Percentiles rank a stretch among this genome's conserved stretches.
phyloP scores from a whole-genome alignment of 2,329 filamentous ascomycete genomes.

The Trichoderma atroviride region DNA sequence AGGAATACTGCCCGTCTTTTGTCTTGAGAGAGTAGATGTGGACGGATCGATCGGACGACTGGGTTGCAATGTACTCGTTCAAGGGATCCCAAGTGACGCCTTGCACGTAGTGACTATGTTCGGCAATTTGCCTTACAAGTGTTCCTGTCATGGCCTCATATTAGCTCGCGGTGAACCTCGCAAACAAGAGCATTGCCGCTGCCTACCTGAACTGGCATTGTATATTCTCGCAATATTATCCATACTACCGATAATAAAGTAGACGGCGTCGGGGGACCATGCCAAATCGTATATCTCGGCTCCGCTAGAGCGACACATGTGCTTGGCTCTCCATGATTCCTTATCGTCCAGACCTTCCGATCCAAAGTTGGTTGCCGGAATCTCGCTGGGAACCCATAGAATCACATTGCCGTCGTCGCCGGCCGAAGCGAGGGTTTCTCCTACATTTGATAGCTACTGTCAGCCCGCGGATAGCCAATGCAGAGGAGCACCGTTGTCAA shows the following conservation, averaged over 20 bases:
- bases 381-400: constrained; percentile 89
- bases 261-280: constrained; percentile 95
- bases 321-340: constrained; percentile 94
- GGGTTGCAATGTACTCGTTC: constrained; percentile 97
- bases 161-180: constrained; percentile 17
- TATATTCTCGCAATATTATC: constrained; percentile 98
- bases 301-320: constrained; percentile 94
- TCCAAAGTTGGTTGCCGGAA: constrained; percentile 69
- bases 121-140: constrained; percentile 87
- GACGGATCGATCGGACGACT: constrained; percentile 96
- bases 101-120: constrained; percentile 98
- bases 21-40: constrained; percentile 96
- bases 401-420: constrained; percentile 98
- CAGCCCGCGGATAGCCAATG: neutral
- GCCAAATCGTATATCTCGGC: constrained; percentile 98
- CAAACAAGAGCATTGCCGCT: constrained; percentile 17
- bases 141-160: constrained; percentile 44
- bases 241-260: constrained; percentile 99
- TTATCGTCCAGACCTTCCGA: constrained; percentile 89
- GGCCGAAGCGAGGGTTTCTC: constrained; percentile 89
- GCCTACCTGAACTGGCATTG: constrained; percentile 83
- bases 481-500: neutral
- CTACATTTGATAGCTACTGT: constrained; percentile 48
- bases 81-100: constrained; percentile 97
- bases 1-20: constrained; percentile 92